These are phyloP conservation scores for Backusella tarrabulga DNA, from an alignment of 192 early-diverging fungal genomes.

Conservation along the genomic window DNA sequence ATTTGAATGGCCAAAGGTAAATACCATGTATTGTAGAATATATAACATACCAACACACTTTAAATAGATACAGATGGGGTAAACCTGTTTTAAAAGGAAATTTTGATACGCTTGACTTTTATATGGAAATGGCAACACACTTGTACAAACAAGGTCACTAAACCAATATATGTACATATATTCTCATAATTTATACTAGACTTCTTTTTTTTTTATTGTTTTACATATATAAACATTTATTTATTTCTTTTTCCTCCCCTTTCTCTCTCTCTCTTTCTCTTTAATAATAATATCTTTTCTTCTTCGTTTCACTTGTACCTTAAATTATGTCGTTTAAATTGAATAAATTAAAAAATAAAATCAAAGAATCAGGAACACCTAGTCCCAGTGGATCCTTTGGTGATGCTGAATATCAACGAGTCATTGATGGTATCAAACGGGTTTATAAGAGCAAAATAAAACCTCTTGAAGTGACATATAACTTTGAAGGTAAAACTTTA, in stretches of 20 bases:
- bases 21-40: not conserved
- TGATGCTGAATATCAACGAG: not conserved
- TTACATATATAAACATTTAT: not conserved
- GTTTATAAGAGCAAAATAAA: constrained; percentile 57
- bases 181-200: not conserved
- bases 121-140: constrained; percentile 29
- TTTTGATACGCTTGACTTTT: constrained; percentile 32
- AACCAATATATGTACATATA: not conserved
- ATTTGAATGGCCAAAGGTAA: constrained; percentile 55
- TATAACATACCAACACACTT: not conserved
- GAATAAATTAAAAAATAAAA: not conserved
- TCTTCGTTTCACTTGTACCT: not conserved
- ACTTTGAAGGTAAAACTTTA: constrained; percentile 52
- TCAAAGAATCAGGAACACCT: not conserved
- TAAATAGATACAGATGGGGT: not conserved
- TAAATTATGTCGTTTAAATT: not conserved
- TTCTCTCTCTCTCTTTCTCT: not conserved
- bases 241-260: not conserved
- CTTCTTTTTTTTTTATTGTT: not conserved
- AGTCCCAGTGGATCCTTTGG: not conserved
- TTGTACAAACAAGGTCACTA: constrained; percentile 33
- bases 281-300: not conserved
- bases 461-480: constrained; percentile 67
- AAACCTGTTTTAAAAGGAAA: not conserved
- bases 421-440: constrained; percentile 51